phyloP scores from a whole-genome alignment of 257 asterid genomes.

The Verbascum thapsus region DNA sequence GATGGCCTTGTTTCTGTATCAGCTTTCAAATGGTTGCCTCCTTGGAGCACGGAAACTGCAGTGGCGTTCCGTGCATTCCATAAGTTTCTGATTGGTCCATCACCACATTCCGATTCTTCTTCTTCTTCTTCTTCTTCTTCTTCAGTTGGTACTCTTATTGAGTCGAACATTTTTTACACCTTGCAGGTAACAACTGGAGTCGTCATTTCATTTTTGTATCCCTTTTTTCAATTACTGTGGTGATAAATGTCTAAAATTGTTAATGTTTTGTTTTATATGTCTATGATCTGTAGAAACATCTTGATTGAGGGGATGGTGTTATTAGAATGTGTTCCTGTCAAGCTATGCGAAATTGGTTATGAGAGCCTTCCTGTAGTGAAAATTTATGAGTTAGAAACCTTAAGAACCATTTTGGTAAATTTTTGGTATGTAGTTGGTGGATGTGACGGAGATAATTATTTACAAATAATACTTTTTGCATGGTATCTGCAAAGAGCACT shows the following conservation, averaged over 20 bases:
- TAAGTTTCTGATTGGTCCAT: conserved; percentile 70
- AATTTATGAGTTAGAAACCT: conserved; percentile 12
- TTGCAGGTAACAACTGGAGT: conserved; percentile 56
- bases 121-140: conserved; percentile 41
- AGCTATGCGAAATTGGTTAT: conserved; percentile 18
- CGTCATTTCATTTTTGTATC: conserved; percentile 22
- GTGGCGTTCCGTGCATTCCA: conserved; percentile 87
- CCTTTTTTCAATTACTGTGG: not conserved
- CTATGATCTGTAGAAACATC: conserved; percentile 12
- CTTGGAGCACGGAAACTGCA: conserved; percentile 92
- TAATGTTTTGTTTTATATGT: conserved; percentile 3
- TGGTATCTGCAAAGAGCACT: conserved; percentile 12
- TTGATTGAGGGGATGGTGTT: conserved; percentile 15
- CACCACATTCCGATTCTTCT: conserved; percentile 57
- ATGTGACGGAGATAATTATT: conserved; percentile 1
- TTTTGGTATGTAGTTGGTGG: conserved; percentile 16
- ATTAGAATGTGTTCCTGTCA: conserved; percentile 19
- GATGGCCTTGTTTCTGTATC: conserved; percentile 88
- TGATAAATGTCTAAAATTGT: conserved; percentile 13
- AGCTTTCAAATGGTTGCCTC: conserved; percentile 89
- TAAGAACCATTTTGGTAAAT: not conserved
- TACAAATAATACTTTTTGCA: not conserved
- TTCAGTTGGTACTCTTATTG: conserved; percentile 39
- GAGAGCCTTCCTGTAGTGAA: conserved; percentile 16
- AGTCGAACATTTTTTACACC: conserved; percentile 52